These are phyloP conservation scores for Salvia sclarea DNA, from an alignment of 305 asterid species.

Conservation along the genomic window DNA sequence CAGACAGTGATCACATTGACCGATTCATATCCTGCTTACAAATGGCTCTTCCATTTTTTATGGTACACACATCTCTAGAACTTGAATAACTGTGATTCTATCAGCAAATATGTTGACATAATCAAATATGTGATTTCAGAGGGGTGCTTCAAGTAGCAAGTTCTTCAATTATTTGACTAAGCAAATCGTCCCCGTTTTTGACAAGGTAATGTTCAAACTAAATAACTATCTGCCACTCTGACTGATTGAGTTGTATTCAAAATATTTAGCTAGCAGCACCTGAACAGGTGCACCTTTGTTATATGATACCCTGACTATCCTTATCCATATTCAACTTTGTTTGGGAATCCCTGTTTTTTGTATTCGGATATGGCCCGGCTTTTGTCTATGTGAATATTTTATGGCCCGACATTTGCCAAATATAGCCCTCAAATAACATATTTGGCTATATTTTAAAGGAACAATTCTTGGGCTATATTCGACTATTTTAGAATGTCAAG, in stretches of 20 bases:
- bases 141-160: conserved; percentile 89
- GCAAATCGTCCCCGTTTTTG: conserved; percentile 87
- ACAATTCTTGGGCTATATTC: no score
- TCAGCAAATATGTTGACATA: conserved; percentile 24
- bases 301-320: neutral
- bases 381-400: neutral
- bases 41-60: conserved; percentile 78
- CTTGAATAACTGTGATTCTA: conserved; percentile 4
- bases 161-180: conserved; percentile 76
- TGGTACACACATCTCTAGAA: conserved; percentile 42
- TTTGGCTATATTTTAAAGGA: no score
- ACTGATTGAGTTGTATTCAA: conserved; percentile 6
- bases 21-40: conserved; percentile 72
- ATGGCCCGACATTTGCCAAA: no score
- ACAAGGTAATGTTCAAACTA: conserved; percentile 60
- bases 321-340: neutral
- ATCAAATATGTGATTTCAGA: conserved; percentile 46
- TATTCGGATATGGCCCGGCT: neutral
- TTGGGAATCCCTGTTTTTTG: conserved; percentile 4
- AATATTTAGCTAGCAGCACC: conserved; percentile 21
- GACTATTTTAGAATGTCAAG: no score
- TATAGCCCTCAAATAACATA: no score
- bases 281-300: conserved; percentile 4
- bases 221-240: conserved; percentile 5
- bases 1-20: conserved; percentile 80